Conservation (phyloP, 192 early-diverging fungal species). For the Podila verticillata region DNA sequence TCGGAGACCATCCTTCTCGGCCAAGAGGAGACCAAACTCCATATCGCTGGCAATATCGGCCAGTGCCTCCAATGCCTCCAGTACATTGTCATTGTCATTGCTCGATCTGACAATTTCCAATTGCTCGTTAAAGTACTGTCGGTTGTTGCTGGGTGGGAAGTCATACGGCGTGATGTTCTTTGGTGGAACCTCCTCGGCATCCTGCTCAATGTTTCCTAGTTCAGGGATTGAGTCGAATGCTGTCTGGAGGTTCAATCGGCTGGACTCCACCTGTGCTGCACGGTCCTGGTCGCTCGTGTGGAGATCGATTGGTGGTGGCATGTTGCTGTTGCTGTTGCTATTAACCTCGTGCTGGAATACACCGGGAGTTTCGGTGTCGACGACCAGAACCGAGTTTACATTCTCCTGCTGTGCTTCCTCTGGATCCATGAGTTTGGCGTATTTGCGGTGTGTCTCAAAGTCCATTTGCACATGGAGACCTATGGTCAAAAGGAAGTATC, state of each 20-base stretch:
- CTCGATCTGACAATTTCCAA: slow-evolving; percentile 31
- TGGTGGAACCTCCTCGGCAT: background rate
- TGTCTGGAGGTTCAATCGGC: slow-evolving; percentile 31
- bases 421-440: slow-evolving; percentile 64
- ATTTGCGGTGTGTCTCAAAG: slow-evolving; percentile 63
- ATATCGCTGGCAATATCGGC: slow-evolving; percentile 65
- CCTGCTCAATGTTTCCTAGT: slow-evolving; percentile 11
- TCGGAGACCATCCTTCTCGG: slow-evolving; percentile 40
- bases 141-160: slow-evolving; percentile 14
- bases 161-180: background rate
- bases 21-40: slow-evolving; percentile 63
- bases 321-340: background rate
- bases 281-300: slow-evolving; percentile 2
- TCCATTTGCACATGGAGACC: slow-evolving; percentile 73
- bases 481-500: slow-evolving; percentile 5
- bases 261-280: slow-evolving; percentile 18
- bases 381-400: slow-evolving; percentile 37
- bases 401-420: slow-evolving; percentile 9
- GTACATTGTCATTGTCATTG: slow-evolving; percentile 11
- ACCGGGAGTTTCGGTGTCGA: slow-evolving; percentile 43
- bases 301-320: slow-evolving; percentile 28
- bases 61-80: slow-evolving; percentile 58
- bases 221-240: slow-evolving; percentile 42
- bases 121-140: slow-evolving; percentile 46
- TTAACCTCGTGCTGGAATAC: slow-evolving; percentile 24